Evolutionary conservation across 108 stramenopile species (phyloP).

Genomic region (Mediolabrus comicus): DNA sequence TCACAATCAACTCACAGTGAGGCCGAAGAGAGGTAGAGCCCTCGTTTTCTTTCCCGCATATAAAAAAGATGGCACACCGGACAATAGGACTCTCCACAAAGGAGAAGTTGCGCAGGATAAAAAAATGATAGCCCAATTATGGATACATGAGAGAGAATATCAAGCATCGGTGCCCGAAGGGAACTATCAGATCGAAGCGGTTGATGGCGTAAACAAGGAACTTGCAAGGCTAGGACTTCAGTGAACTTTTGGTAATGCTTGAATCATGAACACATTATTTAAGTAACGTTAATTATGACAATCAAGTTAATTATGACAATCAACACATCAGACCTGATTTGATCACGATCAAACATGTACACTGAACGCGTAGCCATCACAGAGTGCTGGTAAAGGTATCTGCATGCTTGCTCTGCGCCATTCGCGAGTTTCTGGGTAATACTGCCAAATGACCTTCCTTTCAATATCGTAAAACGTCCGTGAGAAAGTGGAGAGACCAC

Average conservation of each 20-base stretch:
- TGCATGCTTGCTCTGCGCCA: conserved; percentile 23
- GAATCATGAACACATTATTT: neutral
- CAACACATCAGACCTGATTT: neutral
- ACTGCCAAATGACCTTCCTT: conserved; percentile 25
- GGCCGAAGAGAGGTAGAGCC: conserved; percentile 57
- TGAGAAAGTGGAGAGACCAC: conserved; percentile 25
- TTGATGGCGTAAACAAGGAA: conserved; percentile 29
- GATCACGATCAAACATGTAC: conserved; percentile 14
- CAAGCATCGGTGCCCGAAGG: conserved; percentile 54
- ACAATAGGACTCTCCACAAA: conserved; percentile 68
- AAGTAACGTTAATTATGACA: neutral
- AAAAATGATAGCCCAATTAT: conserved; percentile 79
- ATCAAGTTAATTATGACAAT: too few species aligned
- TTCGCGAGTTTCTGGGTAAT: conserved; percentile 12
- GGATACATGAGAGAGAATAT: conserved; percentile 69
- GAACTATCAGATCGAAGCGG: conserved; percentile 58
- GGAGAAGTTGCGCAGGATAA: conserved; percentile 59
- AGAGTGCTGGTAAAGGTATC: conserved; percentile 21
- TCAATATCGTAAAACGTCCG: conserved; percentile 25
- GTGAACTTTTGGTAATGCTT: too few species aligned
- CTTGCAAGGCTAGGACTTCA: conserved; percentile 17
- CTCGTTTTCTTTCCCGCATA: conserved; percentile 74
- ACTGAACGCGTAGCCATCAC: conserved; percentile 32
- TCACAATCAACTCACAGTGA: conserved; percentile 48
- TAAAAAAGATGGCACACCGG: conserved; percentile 55